Conservation (phyloP, 2,329 filamentous ascomycete species). For the Neofusicoccum sp. region DNA sequence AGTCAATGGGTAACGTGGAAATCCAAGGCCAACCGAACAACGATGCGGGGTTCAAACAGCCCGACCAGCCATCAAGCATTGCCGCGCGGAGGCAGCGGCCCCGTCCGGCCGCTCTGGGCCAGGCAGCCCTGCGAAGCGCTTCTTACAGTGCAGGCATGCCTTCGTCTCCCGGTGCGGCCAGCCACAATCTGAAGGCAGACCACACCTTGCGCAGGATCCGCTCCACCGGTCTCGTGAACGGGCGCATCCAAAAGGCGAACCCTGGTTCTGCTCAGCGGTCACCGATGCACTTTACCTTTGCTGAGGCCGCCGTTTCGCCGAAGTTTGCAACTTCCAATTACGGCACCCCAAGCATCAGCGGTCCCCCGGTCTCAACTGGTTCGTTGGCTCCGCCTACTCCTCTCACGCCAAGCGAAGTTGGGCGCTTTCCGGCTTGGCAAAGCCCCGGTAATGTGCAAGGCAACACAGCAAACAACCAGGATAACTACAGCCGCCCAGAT, state of each 20-base stretch:
- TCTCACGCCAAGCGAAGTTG: constrained; percentile 44
- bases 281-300: constrained; percentile 46
- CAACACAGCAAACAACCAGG: constrained; percentile 19
- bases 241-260: constrained; percentile 47
- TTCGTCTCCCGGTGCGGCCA: constrained; percentile 35
- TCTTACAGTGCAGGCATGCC: constrained; percentile 43
- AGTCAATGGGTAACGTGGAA: constrained; percentile 39
- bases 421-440: constrained; percentile 43
- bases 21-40: constrained; percentile 31
- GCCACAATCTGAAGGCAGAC: constrained; percentile 25
- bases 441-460: constrained; percentile 25
- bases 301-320: constrained; percentile 48
- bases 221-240: constrained; percentile 46
- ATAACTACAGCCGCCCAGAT: constrained; percentile 40
- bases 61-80: constrained; percentile 40
- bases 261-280: constrained; percentile 49
- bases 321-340: constrained; percentile 41
- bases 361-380: constrained; percentile 27
- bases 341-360: constrained; percentile 33
- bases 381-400: constrained; percentile 50
- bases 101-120: constrained; percentile 40
- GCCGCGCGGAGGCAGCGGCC: constrained; percentile 41
- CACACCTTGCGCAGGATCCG: constrained; percentile 48
- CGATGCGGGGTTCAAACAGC: constrained; percentile 36
- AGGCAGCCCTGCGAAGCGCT: constrained; percentile 40